Evolutionary conservation across 331 rosid species (phyloP).

Genomic region (Quercus phellos): DNA sequence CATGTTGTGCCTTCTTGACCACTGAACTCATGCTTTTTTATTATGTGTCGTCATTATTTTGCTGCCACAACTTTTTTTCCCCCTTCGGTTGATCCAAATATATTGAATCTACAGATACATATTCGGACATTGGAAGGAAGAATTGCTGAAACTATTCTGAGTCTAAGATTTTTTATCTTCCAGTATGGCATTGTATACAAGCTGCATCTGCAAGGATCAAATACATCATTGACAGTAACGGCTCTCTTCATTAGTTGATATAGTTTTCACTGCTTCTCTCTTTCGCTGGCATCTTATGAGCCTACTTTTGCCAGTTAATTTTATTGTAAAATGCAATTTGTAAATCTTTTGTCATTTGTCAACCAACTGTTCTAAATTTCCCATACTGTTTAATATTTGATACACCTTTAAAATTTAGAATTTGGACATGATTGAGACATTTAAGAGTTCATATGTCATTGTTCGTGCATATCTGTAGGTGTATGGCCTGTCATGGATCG

Average conservation of each 20-base stretch:
- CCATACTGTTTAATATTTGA: neutral
- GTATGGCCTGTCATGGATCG: conserved; percentile 82
- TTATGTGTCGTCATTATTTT: neutral
- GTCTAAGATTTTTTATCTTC: conserved; percentile 88
- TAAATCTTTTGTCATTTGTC: neutral
- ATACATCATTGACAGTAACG: conserved; percentile 81
- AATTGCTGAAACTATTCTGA: conserved; percentile 78
- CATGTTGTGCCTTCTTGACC: neutral
- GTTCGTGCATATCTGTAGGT: conserved; percentile 44
- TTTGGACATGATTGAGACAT: neutral
- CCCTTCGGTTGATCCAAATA: neutral
- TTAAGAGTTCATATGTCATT: neutral
- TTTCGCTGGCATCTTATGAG: neutral
- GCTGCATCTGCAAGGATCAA: conserved; percentile 51
- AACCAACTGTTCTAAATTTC: neutral
- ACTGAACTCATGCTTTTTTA: neutral
- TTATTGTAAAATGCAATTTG: neutral
- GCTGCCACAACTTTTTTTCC: neutral
- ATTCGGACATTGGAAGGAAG: conserved; percentile 73
- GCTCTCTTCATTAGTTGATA: conserved; percentile 12
- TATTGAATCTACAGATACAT: conserved; percentile 52
- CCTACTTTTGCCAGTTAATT: neutral
- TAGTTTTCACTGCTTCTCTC: neutral
- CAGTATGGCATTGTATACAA: conserved; percentile 93
- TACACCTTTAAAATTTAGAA: neutral